Conservation (phyloP, 2,329 filamentous ascomycete species). For the Cyphellophora europaea region DNA sequence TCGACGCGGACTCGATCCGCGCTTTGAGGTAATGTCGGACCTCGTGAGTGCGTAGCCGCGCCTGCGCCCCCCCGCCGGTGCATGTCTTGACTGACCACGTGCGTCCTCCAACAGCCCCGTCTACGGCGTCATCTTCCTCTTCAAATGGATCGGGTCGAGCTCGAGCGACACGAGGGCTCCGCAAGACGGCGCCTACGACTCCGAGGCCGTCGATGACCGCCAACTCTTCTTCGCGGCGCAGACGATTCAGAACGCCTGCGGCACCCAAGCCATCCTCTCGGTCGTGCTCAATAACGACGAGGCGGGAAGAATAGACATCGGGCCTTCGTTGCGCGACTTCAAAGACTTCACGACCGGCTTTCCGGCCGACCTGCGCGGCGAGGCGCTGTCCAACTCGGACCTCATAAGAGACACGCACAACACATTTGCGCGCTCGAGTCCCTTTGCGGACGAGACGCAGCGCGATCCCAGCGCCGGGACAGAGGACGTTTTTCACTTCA, state of each 20-base stretch:
- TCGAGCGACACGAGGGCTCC: constrained; percentile 58
- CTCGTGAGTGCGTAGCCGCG: constrained; percentile 6
- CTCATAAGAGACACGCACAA: constrained; percentile 75
- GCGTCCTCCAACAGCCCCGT: constrained; percentile 47
- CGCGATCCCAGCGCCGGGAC: constrained; percentile 58
- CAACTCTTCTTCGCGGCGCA: constrained; percentile 77
- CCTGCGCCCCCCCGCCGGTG: neutral
- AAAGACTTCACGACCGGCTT: constrained; percentile 81
- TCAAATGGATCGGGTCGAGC: constrained; percentile 64
- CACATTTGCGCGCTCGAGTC: constrained; percentile 76
- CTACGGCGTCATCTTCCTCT: constrained; percentile 97
- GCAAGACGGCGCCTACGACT: constrained; percentile 73
- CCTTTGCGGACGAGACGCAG: constrained; percentile 86
- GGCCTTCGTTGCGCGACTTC: constrained; percentile 62
- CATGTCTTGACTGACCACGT: too few species aligned
- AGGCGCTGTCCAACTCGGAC: constrained; percentile 61
- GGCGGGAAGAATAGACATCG: constrained; percentile 55
- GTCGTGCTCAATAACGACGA: constrained; percentile 78
- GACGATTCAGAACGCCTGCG: constrained; percentile 97
- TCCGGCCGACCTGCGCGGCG: constrained; percentile 64
- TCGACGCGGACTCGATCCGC: constrained; percentile 58
- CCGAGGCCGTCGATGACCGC: constrained; percentile 55
- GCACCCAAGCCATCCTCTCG: constrained; percentile 86
- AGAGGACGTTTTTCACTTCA: constrained; percentile 95
- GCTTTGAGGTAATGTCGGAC: constrained; percentile 28